Evolutionary conservation across 495 filamentous ascomycete species (phyloP), one percentile per base, ranked within the genome.

Genomic region (Podospora australis): DNA sequence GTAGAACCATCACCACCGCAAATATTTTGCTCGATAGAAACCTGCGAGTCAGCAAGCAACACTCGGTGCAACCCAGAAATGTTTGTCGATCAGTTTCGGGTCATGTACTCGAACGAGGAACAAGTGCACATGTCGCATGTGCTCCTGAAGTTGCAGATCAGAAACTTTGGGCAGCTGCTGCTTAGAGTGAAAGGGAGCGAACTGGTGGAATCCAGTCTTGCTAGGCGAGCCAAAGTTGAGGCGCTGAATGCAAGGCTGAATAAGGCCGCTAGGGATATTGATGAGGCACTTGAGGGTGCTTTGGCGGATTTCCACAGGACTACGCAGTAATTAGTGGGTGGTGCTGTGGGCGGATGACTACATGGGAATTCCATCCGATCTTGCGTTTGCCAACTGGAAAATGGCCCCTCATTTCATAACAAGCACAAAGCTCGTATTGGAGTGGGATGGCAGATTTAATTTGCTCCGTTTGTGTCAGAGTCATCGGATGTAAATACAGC

Each of bases 111-210:
- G 13, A 38, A 52, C 25, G 49, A 52, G 20, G 49, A 52, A 26
- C 49, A 52, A 36, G 28, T 43, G 2, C 49, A 52, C 44, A 52
- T 52, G 36, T 41, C 47, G 19, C 24, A 44, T 16, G 49, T 43
- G 23, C 21, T 52, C 2, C 9, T 52, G 43, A 32, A 21, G 22
- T 44, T 52, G 17, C 49, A 52, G 35, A 43, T 46, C n/a, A 30
- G 44, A 7, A 47, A 52, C 17, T 47, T 46, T 13, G 35, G 32
- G 20, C 35, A 46, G 28, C 35, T 52, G 26, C 44, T 52, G 1
- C 2, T 46, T 7, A 16, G 49, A 16, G 38, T 52, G 6, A 44
- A 52, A 29, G 11, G 26, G 6, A 42, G 36, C 1, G 14, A 24
- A 16, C 24, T 42, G 36, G 25, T 23, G 6, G 20, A 19, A 9